Percentiles rank a stretch among this genome's conserved stretches.
phyloP scores from a whole-genome alignment of 805 yeast genomes.

The Saccharomyces mikatae region DNA sequence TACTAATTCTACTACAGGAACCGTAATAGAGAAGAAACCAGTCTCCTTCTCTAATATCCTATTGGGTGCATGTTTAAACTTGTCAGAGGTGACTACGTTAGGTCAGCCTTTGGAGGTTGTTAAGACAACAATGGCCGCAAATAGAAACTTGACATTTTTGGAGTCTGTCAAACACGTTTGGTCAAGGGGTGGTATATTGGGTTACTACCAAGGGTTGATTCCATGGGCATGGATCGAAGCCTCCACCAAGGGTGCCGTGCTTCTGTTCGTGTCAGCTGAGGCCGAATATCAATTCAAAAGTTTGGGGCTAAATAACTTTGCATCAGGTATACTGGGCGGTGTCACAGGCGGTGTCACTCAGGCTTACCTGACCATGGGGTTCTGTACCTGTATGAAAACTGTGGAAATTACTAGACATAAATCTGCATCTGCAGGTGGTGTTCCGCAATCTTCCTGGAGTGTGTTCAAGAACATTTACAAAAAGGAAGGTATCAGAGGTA shows the following conservation, averaged over 20 bases:
- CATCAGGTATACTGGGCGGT: constrained; percentile 93
- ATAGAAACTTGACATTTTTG: constrained; percentile 60
- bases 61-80: constrained; percentile 85
- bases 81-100: constrained; percentile 87
- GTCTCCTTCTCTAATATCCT: constrained; percentile 82
- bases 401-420: constrained; percentile 92
- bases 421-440: constrained; percentile 60
- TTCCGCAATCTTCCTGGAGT: constrained; percentile 67
- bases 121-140: constrained; percentile 98
- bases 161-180: constrained; percentile 71
- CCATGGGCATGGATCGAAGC: constrained; percentile 99
- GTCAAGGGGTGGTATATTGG: constrained; percentile 87
- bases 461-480: constrained; percentile 79
- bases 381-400: constrained; percentile 98
- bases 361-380: constrained; percentile 94
- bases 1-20: not conserved
- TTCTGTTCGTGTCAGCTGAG: constrained; percentile 86
- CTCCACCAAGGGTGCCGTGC: constrained; percentile 96
- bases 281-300: constrained; percentile 69
- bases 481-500: constrained; percentile 87
- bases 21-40: constrained; percentile 62
- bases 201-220: constrained; percentile 93
- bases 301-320: constrained; percentile 61
- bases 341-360: constrained; percentile 93
- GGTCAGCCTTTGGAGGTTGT: constrained; percentile 96